Conservation (phyloP, 768 basidiomycete genomes). For the Coprinellus micaceus region DNA sequence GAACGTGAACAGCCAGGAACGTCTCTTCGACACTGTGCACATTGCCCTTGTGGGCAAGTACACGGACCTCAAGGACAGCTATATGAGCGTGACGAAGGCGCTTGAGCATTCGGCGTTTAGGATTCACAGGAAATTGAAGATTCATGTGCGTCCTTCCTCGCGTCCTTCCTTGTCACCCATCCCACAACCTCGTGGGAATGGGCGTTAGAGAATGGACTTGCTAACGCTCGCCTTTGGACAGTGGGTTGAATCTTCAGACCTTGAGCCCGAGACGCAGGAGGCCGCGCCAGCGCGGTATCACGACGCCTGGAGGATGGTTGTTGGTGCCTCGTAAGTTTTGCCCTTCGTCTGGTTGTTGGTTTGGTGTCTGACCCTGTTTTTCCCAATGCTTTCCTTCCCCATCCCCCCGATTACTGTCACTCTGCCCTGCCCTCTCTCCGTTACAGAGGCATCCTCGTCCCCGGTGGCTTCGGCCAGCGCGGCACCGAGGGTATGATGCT, state of each 20-base stretch:
- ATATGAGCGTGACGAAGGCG: conserved; percentile 97
- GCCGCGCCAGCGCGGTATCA: conserved; percentile 84
- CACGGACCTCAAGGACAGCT: conserved; percentile 94
- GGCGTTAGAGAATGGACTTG: too few species aligned
- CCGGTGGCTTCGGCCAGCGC: conserved; percentile 91
- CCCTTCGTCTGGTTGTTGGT: conserved; percentile 6
- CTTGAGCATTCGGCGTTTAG: conserved; percentile 96
- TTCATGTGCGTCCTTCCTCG: conserved; percentile 54
- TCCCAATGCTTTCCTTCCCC: background rate
- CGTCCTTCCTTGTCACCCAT: too few species aligned
- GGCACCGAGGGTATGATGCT: conserved; percentile 98
- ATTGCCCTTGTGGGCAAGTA: conserved; percentile 97
- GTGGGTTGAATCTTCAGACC: conserved; percentile 96
- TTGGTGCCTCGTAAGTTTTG: conserved; percentile 72
- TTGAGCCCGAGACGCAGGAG: conserved; percentile 80
- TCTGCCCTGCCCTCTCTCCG: too few species aligned
- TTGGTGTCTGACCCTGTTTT: too few species aligned
- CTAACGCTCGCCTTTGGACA: conserved; percentile 31
- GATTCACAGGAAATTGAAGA: conserved; percentile 75
- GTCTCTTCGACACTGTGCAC: conserved; percentile 82
- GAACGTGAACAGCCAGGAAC: conserved; percentile 52
- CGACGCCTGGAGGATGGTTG: conserved; percentile 91
- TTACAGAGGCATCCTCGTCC: conserved; percentile 92
- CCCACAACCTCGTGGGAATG: too few species aligned
- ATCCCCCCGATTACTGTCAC: too few species aligned